Percentiles rank a stretch among this genome's conserved stretches.
Conservation (phyloP, 2,329 filamentous ascomycete species). For the Fusarium metavorans region DNA sequence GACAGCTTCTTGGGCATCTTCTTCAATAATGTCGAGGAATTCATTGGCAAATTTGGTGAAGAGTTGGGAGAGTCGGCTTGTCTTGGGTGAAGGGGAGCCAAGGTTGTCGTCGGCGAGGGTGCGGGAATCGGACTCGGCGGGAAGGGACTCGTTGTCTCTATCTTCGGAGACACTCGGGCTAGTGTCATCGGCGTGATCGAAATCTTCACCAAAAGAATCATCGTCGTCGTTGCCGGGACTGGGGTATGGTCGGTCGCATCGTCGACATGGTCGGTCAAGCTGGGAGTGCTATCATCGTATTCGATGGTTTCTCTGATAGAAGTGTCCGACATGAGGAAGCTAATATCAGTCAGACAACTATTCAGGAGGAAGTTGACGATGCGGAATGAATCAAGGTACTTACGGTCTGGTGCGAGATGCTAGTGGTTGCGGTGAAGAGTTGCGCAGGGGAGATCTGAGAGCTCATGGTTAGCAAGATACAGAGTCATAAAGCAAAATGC, state of each 20-base stretch:
- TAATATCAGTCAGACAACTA: neutral
- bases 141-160: neutral
- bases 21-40: neutral
- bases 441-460: neutral
- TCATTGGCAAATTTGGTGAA: neutral
- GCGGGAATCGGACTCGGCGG: neutral
- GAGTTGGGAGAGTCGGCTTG: neutral
- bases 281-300: neutral
- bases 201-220: neutral
- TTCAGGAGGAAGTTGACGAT: rapidly evolving
- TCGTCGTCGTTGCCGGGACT: neutral
- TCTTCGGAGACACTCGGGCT: neutral
- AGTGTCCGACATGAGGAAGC: neutral
- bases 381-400: neutral
- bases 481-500: too few relatives aligned
- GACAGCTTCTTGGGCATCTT: neutral
- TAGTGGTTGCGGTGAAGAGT: neutral
- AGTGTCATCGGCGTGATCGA: neutral
- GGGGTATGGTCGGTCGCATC: neutral
- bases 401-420: neutral
- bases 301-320: neutral
- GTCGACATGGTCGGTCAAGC: neutral
- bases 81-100: neutral
- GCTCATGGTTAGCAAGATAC: neutral
- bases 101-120: neutral